Evolutionary conservation across 768 basidiomycete species (phyloP).

Genomic region (Gloeopeniophorella convolvens): DNA sequence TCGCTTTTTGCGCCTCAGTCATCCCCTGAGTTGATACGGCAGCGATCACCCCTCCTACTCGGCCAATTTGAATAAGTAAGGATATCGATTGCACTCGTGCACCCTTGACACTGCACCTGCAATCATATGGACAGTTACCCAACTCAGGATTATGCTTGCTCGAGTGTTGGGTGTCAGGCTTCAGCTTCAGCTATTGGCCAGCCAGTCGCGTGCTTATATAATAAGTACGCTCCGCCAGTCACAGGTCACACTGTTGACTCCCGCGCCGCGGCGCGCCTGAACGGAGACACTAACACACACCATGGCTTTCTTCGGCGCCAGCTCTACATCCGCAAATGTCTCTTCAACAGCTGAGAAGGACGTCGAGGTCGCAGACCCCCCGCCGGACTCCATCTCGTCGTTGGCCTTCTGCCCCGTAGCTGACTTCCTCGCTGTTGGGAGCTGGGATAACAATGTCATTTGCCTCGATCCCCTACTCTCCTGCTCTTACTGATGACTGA

Average conservation of each 20-base stretch:
- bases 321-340: conserved; percentile 30
- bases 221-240: conserved; percentile 15
- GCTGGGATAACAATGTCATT: conserved; percentile 87
- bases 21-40: not conserved
- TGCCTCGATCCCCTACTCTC: conserved; percentile 18
- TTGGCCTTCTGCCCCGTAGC: conserved; percentile 79
- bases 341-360: conserved; percentile 56
- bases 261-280: too few relatives aligned
- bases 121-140: too few relatives aligned
- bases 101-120: too few relatives aligned
- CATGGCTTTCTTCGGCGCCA: conserved; percentile 40
- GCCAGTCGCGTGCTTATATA: conserved; percentile 25
- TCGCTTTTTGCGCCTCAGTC: conserved; percentile 32
- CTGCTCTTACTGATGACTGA: conserved; percentile 2
- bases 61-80: too few relatives aligned
- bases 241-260: too few relatives aligned
- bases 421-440: conserved; percentile 87
- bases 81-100: too few relatives aligned
- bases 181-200: too few relatives aligned
- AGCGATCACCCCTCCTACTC: too few relatives aligned
- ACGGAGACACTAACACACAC: not conserved
- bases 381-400: conserved; percentile 81
- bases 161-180: too few relatives aligned
- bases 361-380: conserved; percentile 74
- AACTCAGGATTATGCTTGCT: too few relatives aligned